Evolutionary conservation across 208 protist species (phyloP).

Genomic region (Trypanosoma avium): DNA sequence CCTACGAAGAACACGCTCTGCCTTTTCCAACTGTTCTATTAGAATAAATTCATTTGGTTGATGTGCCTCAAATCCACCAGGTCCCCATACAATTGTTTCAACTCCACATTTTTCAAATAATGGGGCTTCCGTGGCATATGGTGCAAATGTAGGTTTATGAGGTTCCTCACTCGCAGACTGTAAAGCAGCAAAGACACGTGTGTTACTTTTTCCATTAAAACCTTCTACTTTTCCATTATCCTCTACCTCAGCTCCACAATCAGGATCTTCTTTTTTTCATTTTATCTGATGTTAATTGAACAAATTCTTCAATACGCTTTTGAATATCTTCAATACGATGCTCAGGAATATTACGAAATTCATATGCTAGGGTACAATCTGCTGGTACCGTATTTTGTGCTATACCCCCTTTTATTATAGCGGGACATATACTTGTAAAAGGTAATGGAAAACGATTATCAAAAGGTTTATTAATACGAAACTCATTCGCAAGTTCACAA

Average conservation of each 20-base stretch:
- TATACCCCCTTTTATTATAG: slow-evolving; percentile 38
- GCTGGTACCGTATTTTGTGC: slow-evolving; percentile 61
- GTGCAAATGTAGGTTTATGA: too few relatives aligned
- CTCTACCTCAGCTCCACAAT: slow-evolving; percentile 7
- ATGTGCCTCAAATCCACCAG: slow-evolving; percentile 67
- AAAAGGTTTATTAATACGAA: slow-evolving; percentile 41
- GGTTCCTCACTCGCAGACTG: slow-evolving; percentile 10
- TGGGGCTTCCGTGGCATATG: slow-evolving; percentile 56
- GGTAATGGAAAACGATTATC: slow-evolving; percentile 33
- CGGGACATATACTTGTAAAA: slow-evolving; percentile 41
- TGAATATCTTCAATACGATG: slow-evolving; percentile 28
- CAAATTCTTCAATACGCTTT: slow-evolving; percentile 31
- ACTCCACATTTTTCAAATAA: slow-evolving; percentile 51
- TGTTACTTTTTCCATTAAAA: neutral
- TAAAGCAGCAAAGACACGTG: neutral
- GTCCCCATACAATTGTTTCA: slow-evolving; percentile 56
- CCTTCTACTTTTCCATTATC: neutral
- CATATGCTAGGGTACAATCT: slow-evolving; percentile 38
- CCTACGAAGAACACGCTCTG: slow-evolving; percentile 32
- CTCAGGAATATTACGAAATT: slow-evolving; percentile 55
- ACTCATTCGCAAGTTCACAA: slow-evolving; percentile 47
- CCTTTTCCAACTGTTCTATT: slow-evolving; percentile 53
- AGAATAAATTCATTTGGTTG: slow-evolving; percentile 64
- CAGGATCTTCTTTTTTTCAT: slow-evolving; percentile 24
- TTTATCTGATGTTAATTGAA: slow-evolving; percentile 32